Evolutionary conservation across 192 early-diverging fungal species (phyloP), one percentile per base, ranked within the genome.

Genomic region (Umbelopsis vinacea): DNA sequence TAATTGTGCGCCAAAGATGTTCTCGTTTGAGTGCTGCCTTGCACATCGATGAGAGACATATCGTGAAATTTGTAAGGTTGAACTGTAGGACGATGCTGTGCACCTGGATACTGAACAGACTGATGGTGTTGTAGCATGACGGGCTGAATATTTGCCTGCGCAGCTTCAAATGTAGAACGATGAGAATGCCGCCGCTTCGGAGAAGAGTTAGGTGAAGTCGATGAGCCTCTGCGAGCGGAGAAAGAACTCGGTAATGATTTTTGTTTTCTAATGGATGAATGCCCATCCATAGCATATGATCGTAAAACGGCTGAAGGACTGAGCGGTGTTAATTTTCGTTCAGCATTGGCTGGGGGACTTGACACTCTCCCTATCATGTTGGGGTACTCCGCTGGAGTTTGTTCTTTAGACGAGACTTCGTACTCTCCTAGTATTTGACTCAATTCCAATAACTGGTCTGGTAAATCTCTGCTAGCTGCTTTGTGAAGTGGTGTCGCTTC

Each of bases 41-140:
- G 57, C n/a, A 14, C 35, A 17, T 63, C 57, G 35, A 17, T 29
- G 3, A 26, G 6, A 29, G 57, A 17, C 6, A 12, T 10, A 19
- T 63, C 57, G 17, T 63, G 57, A 63, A 63, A 29, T 4, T 29
- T 22, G 6, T 38, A 37, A 63, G 57, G 11, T 17, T 35, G 57
- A 19, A 0, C 7, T 29, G 6, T 37, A 2, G 33, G 57, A 19
- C 57, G 57, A 37, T 37, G 57, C 5, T 63, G 57, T 17, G 57
- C 26, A 29, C 29, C 57, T 37, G 57, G 57, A 63, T 63, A 63
- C 10, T 63, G 57, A 37, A 63, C 57, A 63, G 57, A 63, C 35
- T 63, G 57, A 63, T 63, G 33, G 35, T 63, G 57, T 63, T 63
- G 57, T 19, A 63, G 33, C 57, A 63, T 35, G 33, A 63, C 35